Base-by-base conservation (phyloP, 306 rosid species). In the Coriaria nepalensis region DNA sequence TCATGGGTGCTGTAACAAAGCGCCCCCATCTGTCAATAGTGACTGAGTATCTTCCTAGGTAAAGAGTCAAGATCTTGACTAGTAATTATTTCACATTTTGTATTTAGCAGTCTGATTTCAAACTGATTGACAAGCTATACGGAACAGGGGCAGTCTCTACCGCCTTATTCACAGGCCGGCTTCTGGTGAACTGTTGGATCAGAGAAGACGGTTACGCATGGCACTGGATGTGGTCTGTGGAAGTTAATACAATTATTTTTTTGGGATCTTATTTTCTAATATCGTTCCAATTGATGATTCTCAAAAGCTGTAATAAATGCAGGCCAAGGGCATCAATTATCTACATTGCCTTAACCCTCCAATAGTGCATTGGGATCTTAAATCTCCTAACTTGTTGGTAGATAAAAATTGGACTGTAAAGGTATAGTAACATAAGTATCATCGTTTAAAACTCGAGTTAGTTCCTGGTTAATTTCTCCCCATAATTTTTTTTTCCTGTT, bases 291-390 rank as follows among this genome's bases (percentile, higher is more conserved):
- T 35, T 9, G 35, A 20, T 20, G 29, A 20, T 20, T 20, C 29
- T 20, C 29, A 20, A 20, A 20, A 20, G 29, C 29, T 20, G 29
- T 33, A 41, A 43, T 59, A 15, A 35, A 49, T 75, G 66, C 79
- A 90, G 98, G 98, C 98, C 62, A 90, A 82, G 77, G 98, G 98
- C 55, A 73, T 90, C 74, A 90, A 90, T 70, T 90, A 90, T 76
- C 87, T 90, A 35, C 98, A 90, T 72, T 77, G 95, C 57, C 65
- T 90, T 47, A 79, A 67, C 65, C 98, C 98, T 58, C 93, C 98
- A 4, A 67, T 90, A 5, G 79, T 90, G 63, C 98, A 90, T 52
- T 85, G 93, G 98, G 98, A 90, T 75, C 98, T 90, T 35, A 90
- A 90, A 73, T 85, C 98, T 49, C 98, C 98, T 33, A 90, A 90